These are phyloP conservation scores for Fusarium setosum DNA, from an alignment of 2,329 filamentous ascomycete genomes.

Conservation along the genomic window DNA sequence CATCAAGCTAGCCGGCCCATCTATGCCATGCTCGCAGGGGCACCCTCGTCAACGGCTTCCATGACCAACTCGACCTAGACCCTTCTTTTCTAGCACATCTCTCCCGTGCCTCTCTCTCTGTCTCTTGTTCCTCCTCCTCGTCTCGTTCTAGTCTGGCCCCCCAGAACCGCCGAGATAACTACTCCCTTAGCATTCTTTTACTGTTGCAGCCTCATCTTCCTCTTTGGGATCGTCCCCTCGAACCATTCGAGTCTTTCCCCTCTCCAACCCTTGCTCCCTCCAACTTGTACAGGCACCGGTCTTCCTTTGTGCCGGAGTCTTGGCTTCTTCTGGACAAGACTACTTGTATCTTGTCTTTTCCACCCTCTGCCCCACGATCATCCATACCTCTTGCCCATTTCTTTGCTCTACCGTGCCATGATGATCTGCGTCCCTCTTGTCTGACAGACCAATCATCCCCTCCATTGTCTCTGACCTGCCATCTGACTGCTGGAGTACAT, in stretches of 20 bases:
- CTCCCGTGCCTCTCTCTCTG: background rate
- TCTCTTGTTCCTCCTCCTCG: background rate
- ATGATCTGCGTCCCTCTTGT: constrained; percentile 18
- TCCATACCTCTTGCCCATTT: constrained; percentile 19
- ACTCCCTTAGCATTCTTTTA: background rate
- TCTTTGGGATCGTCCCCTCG: constrained; percentile 18
- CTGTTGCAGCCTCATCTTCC: constrained; percentile 14
- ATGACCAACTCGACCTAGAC: constrained; percentile 1
- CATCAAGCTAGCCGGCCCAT: constrained; percentile 5
- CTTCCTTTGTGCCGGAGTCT: constrained; percentile 27
- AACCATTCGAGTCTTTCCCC: constrained; percentile 7
- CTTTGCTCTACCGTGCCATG: constrained; percentile 19
- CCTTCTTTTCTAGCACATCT: constrained; percentile 6
- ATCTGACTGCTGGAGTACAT: constrained; percentile 1
- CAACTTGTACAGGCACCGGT: background rate
- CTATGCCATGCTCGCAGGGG: constrained; percentile 20
- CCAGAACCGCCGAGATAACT: constrained; percentile 28
- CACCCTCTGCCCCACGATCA: constrained; percentile 19
- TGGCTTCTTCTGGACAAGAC: constrained; percentile 13
- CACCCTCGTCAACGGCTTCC: constrained; percentile 30
- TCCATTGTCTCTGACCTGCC: background rate
- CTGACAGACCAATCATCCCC: constrained; percentile 7
- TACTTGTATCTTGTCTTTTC: constrained; percentile 39
- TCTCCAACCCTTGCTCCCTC: constrained; percentile 14
- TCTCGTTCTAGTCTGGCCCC: constrained; percentile 13